Evolutionary conservation across 306 rosid species (phyloP).

Genomic region (Luffa acutangula): DNA sequence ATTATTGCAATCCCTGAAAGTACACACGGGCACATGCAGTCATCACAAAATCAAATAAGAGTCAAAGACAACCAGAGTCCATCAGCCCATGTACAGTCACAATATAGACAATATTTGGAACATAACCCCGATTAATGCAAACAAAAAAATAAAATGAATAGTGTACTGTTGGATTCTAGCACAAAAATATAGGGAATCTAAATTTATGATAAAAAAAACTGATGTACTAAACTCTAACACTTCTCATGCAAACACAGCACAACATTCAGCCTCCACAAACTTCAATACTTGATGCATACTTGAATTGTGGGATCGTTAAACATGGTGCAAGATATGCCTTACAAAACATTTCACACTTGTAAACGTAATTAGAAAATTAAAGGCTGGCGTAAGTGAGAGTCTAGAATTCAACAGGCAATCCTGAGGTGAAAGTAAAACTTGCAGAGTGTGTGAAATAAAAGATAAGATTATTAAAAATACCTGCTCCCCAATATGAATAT

Average conservation of each 20-base stretch:
- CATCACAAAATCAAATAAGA: neutral
- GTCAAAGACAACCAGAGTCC: neutral
- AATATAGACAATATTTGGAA: neutral
- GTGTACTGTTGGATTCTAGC: neutral
- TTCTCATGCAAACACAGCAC: neutral
- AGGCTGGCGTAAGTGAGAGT: neutral
- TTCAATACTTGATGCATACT: neutral
- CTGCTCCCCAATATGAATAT: slow-evolving; percentile 89
- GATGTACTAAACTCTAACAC: neutral
- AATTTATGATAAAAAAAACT: neutral
- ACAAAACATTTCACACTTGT: neutral
- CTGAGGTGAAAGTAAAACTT: neutral
- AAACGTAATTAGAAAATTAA: neutral
- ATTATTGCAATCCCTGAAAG: neutral
- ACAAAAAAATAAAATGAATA: neutral
- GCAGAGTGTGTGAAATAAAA: neutral
- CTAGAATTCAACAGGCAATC: neutral
- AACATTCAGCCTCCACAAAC: neutral
- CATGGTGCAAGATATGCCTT: neutral
- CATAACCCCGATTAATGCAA: neutral
- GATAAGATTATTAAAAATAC: slow-evolving; percentile 29
- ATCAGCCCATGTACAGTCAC: neutral
- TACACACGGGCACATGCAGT: neutral
- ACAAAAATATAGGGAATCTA: neutral
- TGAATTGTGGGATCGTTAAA: neutral